Conservation (phyloP, 306 rosid species). For the Oxytropis ochrocephala region DNA sequence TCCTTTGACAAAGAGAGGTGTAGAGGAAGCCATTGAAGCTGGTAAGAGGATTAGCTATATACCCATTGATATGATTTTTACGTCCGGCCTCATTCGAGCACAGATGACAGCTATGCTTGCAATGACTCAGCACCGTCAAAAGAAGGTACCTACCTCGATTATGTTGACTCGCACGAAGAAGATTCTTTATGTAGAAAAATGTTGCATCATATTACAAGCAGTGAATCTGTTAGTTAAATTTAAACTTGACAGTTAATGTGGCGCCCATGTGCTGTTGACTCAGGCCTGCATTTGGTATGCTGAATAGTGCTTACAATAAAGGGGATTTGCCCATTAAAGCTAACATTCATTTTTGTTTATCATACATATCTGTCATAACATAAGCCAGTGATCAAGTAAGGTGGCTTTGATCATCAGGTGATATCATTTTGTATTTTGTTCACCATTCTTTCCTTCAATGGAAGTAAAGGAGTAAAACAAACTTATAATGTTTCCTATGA, state of each 20-base stretch:
- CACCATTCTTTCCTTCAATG: neutral
- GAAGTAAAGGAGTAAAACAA: neutral
- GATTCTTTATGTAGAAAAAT: neutral
- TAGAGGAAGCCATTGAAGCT: conserved; percentile 92
- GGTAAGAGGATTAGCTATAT: conserved; percentile 90
- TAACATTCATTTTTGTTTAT: neutral
- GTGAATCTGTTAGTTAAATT: neutral
- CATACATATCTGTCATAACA: neutral
- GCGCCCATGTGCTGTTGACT: neutral
- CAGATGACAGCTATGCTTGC: conserved; percentile 99
- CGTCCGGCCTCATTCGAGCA: conserved; percentile 80
- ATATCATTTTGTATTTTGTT: neutral
- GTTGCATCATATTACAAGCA: neutral
- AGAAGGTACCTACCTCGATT: conserved; percentile 46
- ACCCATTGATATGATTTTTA: conserved; percentile 78
- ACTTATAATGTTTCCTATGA: neutral
- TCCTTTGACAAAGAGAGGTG: conserved; percentile 83
- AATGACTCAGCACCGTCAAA: conserved; percentile 78
- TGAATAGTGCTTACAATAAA: neutral
- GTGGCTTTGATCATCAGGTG: neutral
- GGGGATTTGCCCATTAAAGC: neutral
- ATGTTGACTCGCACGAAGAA: neutral
- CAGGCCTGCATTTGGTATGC: neutral
- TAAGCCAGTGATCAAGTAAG: neutral
- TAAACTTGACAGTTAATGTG: neutral